These are phyloP conservation scores for Starmerella riodocensis DNA, from an alignment of 805 yeast genomes.

Conservation along the genomic window DNA sequence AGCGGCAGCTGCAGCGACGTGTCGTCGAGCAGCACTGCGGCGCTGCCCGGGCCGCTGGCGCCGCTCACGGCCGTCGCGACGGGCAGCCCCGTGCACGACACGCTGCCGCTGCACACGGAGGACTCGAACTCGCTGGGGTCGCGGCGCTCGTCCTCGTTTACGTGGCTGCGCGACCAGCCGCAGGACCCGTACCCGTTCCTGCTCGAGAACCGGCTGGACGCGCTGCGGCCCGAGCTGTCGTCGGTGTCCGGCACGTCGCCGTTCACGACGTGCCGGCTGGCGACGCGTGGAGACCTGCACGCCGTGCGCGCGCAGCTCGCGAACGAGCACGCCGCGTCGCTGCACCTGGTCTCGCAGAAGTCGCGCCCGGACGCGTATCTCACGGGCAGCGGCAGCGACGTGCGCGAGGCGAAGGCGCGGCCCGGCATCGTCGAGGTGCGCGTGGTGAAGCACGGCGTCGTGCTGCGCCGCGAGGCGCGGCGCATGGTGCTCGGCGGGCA, in stretches of 20 bases:
- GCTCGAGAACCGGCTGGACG: constrained; percentile 26
- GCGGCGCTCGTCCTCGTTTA: constrained; percentile 13
- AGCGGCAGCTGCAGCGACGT: no score
- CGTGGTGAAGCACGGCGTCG: constrained; percentile 30
- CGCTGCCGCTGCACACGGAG: constrained; percentile 3
- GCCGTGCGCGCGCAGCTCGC: constrained; percentile 1
- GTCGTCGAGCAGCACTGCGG: no score
- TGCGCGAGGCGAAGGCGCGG: constrained; percentile 21
- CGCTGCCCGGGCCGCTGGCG: not conserved
- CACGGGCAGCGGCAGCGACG: constrained; percentile 6
- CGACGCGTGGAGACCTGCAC: constrained; percentile 2
- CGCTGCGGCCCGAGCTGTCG: constrained; percentile 25
- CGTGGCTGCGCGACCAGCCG: constrained; percentile 13
- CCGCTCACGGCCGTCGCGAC: not conserved
- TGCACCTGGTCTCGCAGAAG: constrained; percentile 29
- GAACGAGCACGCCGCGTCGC: constrained; percentile 3
- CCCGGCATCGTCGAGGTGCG: constrained; percentile 31
- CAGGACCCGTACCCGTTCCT: constrained; percentile 30
- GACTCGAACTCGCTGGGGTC: constrained; percentile 10
- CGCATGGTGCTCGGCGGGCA: constrained; percentile 22
- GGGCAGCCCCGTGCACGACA: not conserved
- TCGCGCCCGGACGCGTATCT: constrained; percentile 30
- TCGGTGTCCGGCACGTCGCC: not conserved
- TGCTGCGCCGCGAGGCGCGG: constrained; percentile 27
- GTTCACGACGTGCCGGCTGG: not conserved